phyloP scores from a whole-genome alignment of 208 protist species.

The Angomonas deanei region DNA sequence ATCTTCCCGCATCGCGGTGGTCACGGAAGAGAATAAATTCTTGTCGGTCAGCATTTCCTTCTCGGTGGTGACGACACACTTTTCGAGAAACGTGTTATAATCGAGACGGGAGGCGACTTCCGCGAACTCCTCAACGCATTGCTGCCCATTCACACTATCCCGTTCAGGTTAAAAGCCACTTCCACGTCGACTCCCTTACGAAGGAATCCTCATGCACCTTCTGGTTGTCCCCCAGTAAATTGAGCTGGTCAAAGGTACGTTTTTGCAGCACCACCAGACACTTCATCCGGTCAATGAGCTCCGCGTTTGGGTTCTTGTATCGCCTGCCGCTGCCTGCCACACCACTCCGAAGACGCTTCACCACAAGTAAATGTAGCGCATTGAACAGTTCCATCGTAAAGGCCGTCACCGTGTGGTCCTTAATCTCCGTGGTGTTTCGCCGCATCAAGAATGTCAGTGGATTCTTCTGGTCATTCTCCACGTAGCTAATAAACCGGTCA shows the following conservation, averaged over 20 bases:
- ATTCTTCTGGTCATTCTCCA: slow-evolving; percentile 40
- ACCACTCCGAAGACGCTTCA: slow-evolving; percentile 48
- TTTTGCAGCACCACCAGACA: slow-evolving; percentile 53
- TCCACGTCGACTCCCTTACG: slow-evolving; percentile 20
- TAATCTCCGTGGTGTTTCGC: slow-evolving; percentile 25
- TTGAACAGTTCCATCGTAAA: slow-evolving; percentile 60
- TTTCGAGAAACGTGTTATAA: slow-evolving; percentile 71
- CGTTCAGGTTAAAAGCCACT: slow-evolving; percentile 48
- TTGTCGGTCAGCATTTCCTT: slow-evolving; percentile 61
- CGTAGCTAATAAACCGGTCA: slow-evolving; percentile 29
- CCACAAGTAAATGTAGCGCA: slow-evolving; percentile 56
- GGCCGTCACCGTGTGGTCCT: slow-evolving; percentile 60
- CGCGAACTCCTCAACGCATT: slow-evolving; percentile 50
- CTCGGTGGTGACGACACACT: slow-evolving; percentile 56
- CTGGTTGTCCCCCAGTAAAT: slow-evolving; percentile 26
- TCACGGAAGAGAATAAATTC: no score
- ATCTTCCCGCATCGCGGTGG: not conserved
- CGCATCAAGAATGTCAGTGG: slow-evolving; percentile 33
- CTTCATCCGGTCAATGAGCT: slow-evolving; percentile 62
- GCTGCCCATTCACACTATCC: slow-evolving; percentile 10
- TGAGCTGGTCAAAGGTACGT: slow-evolving; percentile 49
- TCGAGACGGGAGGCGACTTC: slow-evolving; percentile 75
- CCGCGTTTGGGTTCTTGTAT: slow-evolving; percentile 36
- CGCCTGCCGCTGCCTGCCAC: slow-evolving; percentile 23
- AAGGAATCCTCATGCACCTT: slow-evolving; percentile 3